Conservation (phyloP, 129 eudicot species). For the Centrapalus pauciflorus region DNA sequence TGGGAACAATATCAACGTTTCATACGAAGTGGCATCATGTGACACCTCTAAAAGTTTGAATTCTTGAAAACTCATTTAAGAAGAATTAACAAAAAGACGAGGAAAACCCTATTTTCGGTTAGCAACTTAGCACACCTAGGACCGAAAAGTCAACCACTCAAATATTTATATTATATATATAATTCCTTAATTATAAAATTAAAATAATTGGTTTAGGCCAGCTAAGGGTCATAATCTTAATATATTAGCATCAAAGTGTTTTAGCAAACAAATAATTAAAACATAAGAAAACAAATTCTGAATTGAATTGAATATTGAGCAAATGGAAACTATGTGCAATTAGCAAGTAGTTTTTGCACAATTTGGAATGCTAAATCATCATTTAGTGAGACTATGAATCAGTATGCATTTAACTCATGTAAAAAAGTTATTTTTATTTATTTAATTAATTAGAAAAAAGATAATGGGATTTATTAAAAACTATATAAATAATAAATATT, state of each 20-base stretch:
- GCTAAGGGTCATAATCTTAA: slow-evolving; percentile 11
- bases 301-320: slow-evolving; percentile 20
- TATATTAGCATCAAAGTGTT: slow-evolving; percentile 7
- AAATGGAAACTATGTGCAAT: slow-evolving; percentile 27
- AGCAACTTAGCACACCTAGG: slow-evolving; percentile 6
- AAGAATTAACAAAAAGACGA: slow-evolving; percentile 1
- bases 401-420: slow-evolving; percentile 21
- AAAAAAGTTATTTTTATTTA: slow-evolving; percentile 3
- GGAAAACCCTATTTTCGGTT: background rate
- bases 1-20: slow-evolving; percentile 8
- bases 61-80: background rate
- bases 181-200: background rate
- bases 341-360: slow-evolving; percentile 24
- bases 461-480: background rate
- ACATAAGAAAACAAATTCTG: background rate
- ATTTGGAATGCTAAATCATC: slow-evolving; percentile 36
- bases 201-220: slow-evolving; percentile 13
- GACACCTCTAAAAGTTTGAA: background rate
- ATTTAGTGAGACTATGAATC: slow-evolving; percentile 33
- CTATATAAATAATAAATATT: background rate
- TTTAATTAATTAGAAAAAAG: slow-evolving; percentile 14
- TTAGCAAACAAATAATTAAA: background rate
- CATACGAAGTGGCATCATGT: slow-evolving; percentile 17
- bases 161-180: background rate
- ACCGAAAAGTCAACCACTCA: slow-evolving; percentile 14